These are phyloP conservation scores for Nepenthes gracilis DNA, from an alignment of 148 eudicot species.

Conservation along the genomic window DNA sequence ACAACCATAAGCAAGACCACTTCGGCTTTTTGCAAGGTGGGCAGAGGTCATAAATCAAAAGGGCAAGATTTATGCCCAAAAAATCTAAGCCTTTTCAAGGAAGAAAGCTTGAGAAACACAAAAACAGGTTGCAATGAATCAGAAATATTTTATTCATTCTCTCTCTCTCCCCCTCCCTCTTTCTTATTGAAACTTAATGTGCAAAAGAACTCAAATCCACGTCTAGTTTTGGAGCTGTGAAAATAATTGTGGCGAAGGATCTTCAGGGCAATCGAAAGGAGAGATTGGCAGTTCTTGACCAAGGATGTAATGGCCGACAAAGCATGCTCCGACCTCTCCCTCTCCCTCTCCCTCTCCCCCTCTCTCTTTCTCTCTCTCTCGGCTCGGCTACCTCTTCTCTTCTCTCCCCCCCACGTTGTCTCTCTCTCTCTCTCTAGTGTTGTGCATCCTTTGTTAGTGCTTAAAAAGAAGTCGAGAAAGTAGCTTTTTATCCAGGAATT, in stretches of 20 bases:
- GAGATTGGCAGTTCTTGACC: conserved; percentile 7
- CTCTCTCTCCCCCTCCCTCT: background rate
- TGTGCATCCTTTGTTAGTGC: background rate
- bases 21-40: conserved; percentile 15
- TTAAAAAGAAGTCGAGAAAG: no score
- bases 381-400: conserved; percentile 1
- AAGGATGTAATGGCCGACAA: conserved; percentile 59
- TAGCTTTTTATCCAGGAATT: no score
- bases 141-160: conserved; percentile 6
- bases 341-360: conserved; percentile 4
- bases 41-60: conserved; percentile 23
- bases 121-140: conserved; percentile 24
- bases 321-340: conserved; percentile 30
- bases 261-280: conserved; percentile 2
- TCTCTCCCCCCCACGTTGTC: background rate
- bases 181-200: no score
- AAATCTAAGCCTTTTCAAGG: conserved; percentile 3
- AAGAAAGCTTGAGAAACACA: conserved; percentile 6
- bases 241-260: no score
- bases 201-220: background rate
- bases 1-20: conserved; percentile 8
- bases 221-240: no score
- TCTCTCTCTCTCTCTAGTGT: background rate
- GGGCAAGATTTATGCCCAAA: conserved; percentile 21
- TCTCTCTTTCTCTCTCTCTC: conserved; percentile 3